phyloP scores from a whole-genome alignment of 116 monocot species.

The Cymodocea nodosa region DNA sequence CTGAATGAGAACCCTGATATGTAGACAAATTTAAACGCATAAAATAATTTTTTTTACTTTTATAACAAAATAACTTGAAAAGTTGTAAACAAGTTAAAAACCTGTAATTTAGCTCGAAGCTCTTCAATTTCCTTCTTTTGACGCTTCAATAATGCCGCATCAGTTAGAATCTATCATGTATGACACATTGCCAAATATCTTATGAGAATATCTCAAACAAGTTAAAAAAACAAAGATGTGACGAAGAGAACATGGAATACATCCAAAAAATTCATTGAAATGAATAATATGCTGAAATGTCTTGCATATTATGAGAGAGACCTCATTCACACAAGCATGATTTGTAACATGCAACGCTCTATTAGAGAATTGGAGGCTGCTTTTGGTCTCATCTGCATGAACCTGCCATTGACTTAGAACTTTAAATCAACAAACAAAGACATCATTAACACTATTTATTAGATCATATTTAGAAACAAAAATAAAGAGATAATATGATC shows the following conservation, averaged over 20 bases:
- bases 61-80: neutral
- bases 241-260: no score
- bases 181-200: neutral
- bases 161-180: slow-evolving; percentile 74
- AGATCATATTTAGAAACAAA: no score
- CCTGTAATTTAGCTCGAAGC: slow-evolving; percentile 76
- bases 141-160: slow-evolving; percentile 85
- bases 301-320: neutral
- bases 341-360: slow-evolving; percentile 85
- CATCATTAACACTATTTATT: no score
- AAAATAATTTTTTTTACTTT: neutral
- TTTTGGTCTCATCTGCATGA: slow-evolving; percentile 94
- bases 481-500: no score
- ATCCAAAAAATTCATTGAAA: no score
- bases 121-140: slow-evolving; percentile 95
- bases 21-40: slow-evolving; percentile 7
- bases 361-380: slow-evolving; percentile 86
- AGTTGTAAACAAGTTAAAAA: slow-evolving; percentile 11
- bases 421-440: neutral
- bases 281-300: neutral
- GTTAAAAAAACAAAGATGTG: no score
- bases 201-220: neutral
- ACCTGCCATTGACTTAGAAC: slow-evolving; percentile 22
- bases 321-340: slow-evolving; percentile 92
- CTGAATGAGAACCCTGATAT: slow-evolving; percentile 73